Conservation (phyloP, 345 rosid species). For the Mangifera indica region DNA sequence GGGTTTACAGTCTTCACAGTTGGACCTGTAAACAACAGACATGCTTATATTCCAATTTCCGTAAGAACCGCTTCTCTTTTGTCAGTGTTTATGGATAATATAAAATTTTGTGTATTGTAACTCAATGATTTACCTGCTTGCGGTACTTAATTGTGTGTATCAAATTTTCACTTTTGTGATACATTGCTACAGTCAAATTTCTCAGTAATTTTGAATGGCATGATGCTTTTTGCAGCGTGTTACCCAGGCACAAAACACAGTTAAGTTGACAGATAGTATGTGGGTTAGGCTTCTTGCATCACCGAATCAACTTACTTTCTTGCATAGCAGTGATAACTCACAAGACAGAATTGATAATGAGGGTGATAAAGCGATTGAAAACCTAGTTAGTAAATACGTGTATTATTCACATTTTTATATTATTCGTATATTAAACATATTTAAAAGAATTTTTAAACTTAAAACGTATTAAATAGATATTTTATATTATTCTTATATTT, state of each 20-base stretch:
- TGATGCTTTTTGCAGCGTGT: slow-evolving; percentile 54
- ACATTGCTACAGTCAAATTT: slow-evolving; percentile 1
- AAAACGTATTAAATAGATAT: too few relatives aligned
- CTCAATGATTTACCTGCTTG: slow-evolving; percentile 8
- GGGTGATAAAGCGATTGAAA: slow-evolving; percentile 39
- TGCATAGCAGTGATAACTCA: slow-evolving; percentile 37
- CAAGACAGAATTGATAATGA: slow-evolving; percentile 37
- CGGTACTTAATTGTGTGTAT: neutral
- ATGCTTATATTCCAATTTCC: slow-evolving; percentile 81
- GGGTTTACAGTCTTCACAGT: slow-evolving; percentile 95
- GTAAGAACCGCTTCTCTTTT: slow-evolving; percentile 41
- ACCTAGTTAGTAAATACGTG: too few relatives aligned
- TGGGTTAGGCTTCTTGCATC: slow-evolving; percentile 98
- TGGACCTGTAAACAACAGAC: slow-evolving; percentile 90
- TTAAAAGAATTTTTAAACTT: too few relatives aligned
- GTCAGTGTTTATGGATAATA: neutral
- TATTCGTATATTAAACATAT: too few relatives aligned
- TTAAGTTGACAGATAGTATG: slow-evolving; percentile 88
- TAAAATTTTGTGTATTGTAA: neutral
- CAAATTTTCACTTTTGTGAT: neutral
- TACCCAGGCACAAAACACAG: slow-evolving; percentile 68
- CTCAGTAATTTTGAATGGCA: slow-evolving; percentile 11
- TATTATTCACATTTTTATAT: too few relatives aligned
- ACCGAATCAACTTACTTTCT: slow-evolving; percentile 89
- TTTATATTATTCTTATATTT: too few relatives aligned